Conservation (phyloP, 805 yeast genomes). For the Saturnispora besseyi region DNA sequence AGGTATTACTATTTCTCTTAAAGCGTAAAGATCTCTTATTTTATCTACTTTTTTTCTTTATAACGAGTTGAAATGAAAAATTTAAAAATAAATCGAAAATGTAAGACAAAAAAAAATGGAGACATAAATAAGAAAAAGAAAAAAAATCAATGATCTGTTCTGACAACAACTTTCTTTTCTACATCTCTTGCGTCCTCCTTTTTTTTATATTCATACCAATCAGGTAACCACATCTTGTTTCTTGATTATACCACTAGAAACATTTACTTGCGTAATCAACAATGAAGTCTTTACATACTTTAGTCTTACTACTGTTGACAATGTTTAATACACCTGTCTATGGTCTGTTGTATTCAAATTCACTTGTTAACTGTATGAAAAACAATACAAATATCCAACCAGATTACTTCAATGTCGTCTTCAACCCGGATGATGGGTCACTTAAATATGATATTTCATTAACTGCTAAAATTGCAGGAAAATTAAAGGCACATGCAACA, state of each 20-base stretch:
- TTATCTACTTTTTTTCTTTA: background rate
- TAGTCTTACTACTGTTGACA: conserved; percentile 1
- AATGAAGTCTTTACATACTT: background rate
- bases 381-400: conserved; percentile 64
- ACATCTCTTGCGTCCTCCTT: background rate
- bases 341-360: conserved; percentile 48
- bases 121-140: background rate
- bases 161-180: background rate
- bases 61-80: too few species aligned
- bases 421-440: conserved; percentile 63
- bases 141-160: background rate
- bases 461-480: conserved; percentile 56
- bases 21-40: background rate
- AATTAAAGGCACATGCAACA: conserved; percentile 58
- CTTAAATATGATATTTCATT: conserved; percentile 62
- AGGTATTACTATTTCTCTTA: background rate
- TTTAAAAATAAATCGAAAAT: too few species aligned
- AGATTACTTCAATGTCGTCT: conserved; percentile 60
- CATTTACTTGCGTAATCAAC: background rate
- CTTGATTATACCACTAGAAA: background rate
- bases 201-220: background rate
- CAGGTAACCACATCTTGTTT: background rate
- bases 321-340: conserved; percentile 14
- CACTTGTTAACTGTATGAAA: conserved; percentile 82
- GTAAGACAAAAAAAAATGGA: background rate